Percentiles rank a stretch among this genome's conserved stretches.
Conservation (phyloP, 495 filamentous ascomycete genomes). For the Neurospora tetrasperma region DNA sequence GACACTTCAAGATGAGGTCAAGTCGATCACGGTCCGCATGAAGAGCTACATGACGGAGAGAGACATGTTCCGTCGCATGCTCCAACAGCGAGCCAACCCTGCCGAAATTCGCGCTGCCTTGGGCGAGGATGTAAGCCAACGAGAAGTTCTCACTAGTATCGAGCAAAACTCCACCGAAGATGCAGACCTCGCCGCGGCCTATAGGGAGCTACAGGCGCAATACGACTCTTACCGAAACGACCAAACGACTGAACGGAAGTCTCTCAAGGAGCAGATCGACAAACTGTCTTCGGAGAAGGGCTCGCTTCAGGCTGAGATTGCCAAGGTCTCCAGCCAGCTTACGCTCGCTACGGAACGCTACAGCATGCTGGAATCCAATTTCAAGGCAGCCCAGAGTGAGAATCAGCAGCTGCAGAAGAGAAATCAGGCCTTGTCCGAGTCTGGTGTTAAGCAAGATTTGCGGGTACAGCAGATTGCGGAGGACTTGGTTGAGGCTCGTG, state of each 20-base stretch:
- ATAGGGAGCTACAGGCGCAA: slow-evolving; percentile 79
- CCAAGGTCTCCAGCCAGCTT: slow-evolving; percentile 67
- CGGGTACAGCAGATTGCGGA: slow-evolving; percentile 85
- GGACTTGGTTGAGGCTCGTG: slow-evolving; percentile 79
- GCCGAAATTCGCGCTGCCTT: slow-evolving; percentile 54
- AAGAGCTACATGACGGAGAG: slow-evolving; percentile 92
- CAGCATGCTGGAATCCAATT: slow-evolving; percentile 85
- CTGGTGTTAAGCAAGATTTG: slow-evolving; percentile 78
- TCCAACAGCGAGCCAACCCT: slow-evolving; percentile 54
- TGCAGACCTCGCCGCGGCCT: slow-evolving; percentile 34
- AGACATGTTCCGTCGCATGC: slow-evolving; percentile 93
- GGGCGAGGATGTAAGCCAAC: slow-evolving; percentile 40
- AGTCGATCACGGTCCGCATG: slow-evolving; percentile 63
- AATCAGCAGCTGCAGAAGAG: slow-evolving; percentile 77
- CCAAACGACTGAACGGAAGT: slow-evolving; percentile 62
- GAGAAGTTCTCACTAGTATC: slow-evolving; percentile 40
- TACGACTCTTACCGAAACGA: slow-evolving; percentile 87
- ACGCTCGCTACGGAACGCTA: slow-evolving; percentile 71
- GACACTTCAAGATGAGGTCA: slow-evolving; percentile 56
- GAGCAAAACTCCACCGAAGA: slow-evolving; percentile 32
- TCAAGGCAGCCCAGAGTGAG: slow-evolving; percentile 68
- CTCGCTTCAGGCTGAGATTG: slow-evolving; percentile 67
- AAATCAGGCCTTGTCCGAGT: slow-evolving; percentile 62
- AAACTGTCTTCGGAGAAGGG: slow-evolving; percentile 71
- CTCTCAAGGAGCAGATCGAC: slow-evolving; percentile 78